Conservation (phyloP, 768 basidiomycete genomes). For the Collybiopsis confluens region DNA sequence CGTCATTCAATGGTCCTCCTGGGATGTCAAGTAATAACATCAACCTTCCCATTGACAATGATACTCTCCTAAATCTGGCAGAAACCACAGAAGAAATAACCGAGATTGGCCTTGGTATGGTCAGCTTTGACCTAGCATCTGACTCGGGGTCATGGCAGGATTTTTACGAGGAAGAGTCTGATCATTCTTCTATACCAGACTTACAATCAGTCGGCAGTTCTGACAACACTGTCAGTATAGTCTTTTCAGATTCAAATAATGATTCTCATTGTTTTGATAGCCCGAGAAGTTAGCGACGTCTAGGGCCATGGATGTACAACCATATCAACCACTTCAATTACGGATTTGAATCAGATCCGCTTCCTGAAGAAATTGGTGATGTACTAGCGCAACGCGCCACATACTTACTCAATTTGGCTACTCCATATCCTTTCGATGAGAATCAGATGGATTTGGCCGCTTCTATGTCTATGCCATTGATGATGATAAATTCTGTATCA, state of each 20-base stretch:
- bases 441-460: neutral
- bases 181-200: neutral
- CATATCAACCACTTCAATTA: neutral
- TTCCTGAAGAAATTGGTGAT: neutral
- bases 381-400: conserved; percentile 2
- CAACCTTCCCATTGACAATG: neutral
- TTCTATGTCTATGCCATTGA: neutral
- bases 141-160: neutral
- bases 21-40: conserved; percentile 7
- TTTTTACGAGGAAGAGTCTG: neutral
- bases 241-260: neutral
- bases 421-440: conserved; percentile 5
- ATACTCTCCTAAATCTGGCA: neutral
- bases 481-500: neutral
- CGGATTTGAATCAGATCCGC: neutral
- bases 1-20: neutral
- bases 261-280: too few species aligned
- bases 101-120: neutral
- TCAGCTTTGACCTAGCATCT: neutral
- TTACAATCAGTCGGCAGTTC: neutral
- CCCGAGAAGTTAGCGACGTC: neutral
- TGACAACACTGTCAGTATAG: neutral
- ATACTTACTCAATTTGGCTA: neutral
- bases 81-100: conserved; percentile 4
- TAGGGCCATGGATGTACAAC: neutral